These are phyloP conservation scores for Hygrophoropsis aurantiaca DNA, from an alignment of 768 basidiomycete genomes.

Conservation along the genomic window DNA sequence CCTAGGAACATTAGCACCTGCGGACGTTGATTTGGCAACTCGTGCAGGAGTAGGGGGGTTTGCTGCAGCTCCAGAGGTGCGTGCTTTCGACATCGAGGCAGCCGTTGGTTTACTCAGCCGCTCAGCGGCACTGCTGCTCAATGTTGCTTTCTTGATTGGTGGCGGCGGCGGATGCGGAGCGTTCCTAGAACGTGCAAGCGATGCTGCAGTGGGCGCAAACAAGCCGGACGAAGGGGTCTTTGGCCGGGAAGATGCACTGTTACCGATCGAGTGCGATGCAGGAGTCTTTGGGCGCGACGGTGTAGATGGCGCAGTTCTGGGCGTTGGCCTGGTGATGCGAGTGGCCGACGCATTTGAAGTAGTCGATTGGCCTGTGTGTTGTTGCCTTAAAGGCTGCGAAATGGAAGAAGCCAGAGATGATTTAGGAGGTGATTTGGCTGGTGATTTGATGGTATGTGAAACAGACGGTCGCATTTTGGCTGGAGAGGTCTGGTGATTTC, in stretches of 20 bases:
- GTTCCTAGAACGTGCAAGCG: constrained; percentile 68
- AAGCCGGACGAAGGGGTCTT: constrained; percentile 69
- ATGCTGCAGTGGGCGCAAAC: constrained; percentile 83
- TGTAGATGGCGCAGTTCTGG: constrained; percentile 30
- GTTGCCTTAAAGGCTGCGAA: constrained; percentile 36
- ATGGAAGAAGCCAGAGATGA: constrained; percentile 34
- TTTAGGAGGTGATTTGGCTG: constrained; percentile 24
- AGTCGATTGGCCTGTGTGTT: constrained; percentile 43
- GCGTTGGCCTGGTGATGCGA: constrained; percentile 22
- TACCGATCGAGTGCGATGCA: constrained; percentile 13
- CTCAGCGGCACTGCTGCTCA: constrained; percentile 56
- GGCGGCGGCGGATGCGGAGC: constrained; percentile 45
- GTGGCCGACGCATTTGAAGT: constrained; percentile 29
- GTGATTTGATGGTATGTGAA: constrained; percentile 18
- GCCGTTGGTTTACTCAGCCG: constrained; percentile 83
- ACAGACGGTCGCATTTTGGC: constrained; percentile 28
- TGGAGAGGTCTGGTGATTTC: constrained; percentile 19
- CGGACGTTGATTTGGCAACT: constrained; percentile 28
- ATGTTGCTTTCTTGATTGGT: constrained; percentile 53
- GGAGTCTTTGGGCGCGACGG: constrained; percentile 40
- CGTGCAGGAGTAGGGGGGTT: constrained; percentile 16
- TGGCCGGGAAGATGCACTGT: constrained; percentile 34
- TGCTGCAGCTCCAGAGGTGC: constrained; percentile 26
- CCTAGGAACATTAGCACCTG: constrained; percentile 28
- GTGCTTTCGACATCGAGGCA: constrained; percentile 66